Base-by-base conservation (phyloP, 768 basidiomycete genomes). In the Xerocomus brunneocitrinus region DNA sequence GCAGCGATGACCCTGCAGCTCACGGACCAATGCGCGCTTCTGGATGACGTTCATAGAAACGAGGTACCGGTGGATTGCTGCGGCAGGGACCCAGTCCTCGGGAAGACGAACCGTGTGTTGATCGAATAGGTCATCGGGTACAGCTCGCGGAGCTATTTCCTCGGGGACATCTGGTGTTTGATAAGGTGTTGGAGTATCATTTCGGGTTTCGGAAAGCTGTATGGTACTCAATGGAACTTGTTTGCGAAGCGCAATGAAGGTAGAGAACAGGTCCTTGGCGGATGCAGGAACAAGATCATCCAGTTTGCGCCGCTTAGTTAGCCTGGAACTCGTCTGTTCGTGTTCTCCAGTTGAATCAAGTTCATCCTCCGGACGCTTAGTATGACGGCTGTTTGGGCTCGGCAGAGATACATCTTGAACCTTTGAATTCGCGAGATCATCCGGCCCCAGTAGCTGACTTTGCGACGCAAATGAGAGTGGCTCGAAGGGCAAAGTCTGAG, bases 21-120 rank as follows among this genome's bases (percentile, higher is more conserved):
- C 67, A 4, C 75, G 77, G 38, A 85, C 76, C 3, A 91, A 71
- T 19, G 73, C 75, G 47, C 80, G 84, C 57, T 83, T 85, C 65
- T 90, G 89, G 7, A 91, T 73, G 19, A 89, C 57, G 28, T 81
- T 74, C 55, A 90, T 64, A 28, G 87, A 90, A 14, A 80, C 81
- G 69, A 91, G 73, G 62, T 91, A 91, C 27, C 75, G 77, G 64
- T 90, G 87, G 16, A 62, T 42, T 19, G 62, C 64, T 12, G 54
- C 48, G n/a, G 78, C 74, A 32, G 58, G 54, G 12, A 49, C 46
- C 66, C 69, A 62, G 13, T 58, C 47, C 5, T 67, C 56, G 7
- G 78, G 76, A 39, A 79, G 64, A 36, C 63, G 63, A 28, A 84
- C 63, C 14, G 83, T 84, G 54, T 74, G 72, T 35, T 61, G 54